Percentiles rank a stretch among this genome's conserved stretches.
phyloP scores from a whole-genome alignment of 116 monocot genomes.

The Papilionanthe hybrid region DNA sequence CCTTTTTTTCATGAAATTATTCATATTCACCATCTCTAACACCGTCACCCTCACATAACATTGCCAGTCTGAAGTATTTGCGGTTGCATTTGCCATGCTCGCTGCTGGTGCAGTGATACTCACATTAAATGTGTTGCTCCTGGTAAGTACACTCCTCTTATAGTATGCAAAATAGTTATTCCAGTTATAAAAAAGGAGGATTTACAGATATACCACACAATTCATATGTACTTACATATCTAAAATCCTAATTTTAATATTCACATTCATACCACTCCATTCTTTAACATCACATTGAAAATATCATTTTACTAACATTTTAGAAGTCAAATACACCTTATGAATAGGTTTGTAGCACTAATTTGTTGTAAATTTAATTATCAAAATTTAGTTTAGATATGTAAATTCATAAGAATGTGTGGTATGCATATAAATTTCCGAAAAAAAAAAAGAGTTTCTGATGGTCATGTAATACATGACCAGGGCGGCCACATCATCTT shows the following conservation, averaged over 20 bases:
- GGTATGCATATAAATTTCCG: not conserved
- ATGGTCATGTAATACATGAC: not conserved
- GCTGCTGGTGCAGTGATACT: constrained; percentile 82
- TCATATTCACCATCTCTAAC: not conserved
- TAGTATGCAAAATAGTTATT: not conserved
- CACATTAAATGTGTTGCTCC: constrained; percentile 71
- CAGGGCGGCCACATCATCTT: constrained; percentile 88
- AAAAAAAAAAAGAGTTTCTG: not conserved
- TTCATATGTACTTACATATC: too few species aligned
- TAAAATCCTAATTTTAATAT: too few species aligned
- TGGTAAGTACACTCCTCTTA: constrained; percentile 34
- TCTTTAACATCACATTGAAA: not conserved
- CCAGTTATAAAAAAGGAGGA: not conserved
- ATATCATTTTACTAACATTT: not conserved
- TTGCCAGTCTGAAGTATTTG: constrained; percentile 80
- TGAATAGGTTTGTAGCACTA: not conserved
- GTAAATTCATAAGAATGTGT: too few species aligned
- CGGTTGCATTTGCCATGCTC: constrained; percentile 87
- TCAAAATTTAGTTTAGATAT: too few species aligned
- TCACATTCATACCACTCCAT: not conserved
- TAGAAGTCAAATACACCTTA: not conserved
- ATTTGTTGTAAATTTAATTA: not conserved
- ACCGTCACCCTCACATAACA: not conserved
- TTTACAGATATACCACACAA: too few species aligned
- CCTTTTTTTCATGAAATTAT: not conserved